phyloP scores from a whole-genome alignment of 768 basidiomycete species.

The Kwoniella dejecticola region DNA sequence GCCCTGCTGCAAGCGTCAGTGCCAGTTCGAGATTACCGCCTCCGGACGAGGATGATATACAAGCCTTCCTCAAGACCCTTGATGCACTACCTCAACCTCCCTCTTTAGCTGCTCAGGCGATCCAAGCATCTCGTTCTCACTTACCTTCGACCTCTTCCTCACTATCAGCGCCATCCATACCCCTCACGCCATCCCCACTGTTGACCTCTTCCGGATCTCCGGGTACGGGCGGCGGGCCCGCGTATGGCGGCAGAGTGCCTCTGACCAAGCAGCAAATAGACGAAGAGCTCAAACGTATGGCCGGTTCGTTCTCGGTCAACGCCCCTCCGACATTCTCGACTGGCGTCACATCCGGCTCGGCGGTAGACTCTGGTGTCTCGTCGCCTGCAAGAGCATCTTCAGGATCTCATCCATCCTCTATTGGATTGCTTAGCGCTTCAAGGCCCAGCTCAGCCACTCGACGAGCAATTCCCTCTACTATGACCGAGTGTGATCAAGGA shows the following conservation, averaged over 20 bases:
- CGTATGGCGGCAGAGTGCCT: constrained; percentile 34
- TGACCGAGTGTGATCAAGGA: background rate
- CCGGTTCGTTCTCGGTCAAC: constrained; percentile 43
- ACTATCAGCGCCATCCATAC: constrained; percentile 32
- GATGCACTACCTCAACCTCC: constrained; percentile 51
- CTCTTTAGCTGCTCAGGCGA: constrained; percentile 44
- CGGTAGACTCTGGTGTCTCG: background rate
- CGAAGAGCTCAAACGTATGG: constrained; percentile 45
- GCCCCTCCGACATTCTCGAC: constrained; percentile 9
- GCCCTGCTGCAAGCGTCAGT: background rate
- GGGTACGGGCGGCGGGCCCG: background rate
- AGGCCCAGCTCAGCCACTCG: constrained; percentile 28
- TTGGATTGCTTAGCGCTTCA: constrained; percentile 41
- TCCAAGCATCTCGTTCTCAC: constrained; percentile 30
- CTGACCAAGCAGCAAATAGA: constrained; percentile 49
- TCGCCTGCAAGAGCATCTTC: constrained; percentile 1
- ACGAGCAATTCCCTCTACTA: constrained; percentile 2
- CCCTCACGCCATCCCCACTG: constrained; percentile 28
- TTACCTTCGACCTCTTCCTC: constrained; percentile 51
- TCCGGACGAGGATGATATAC: constrained; percentile 50
- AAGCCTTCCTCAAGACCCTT: constrained; percentile 53
- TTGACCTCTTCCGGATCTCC: constrained; percentile 24
- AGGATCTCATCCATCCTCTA: constrained; percentile 13
- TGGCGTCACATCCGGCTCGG: background rate
- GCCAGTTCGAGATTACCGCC: constrained; percentile 10